These are phyloP conservation scores for Xerocomus brunneocitrinus DNA, from an alignment of 768 basidiomycete species.

Conservation along the genomic window DNA sequence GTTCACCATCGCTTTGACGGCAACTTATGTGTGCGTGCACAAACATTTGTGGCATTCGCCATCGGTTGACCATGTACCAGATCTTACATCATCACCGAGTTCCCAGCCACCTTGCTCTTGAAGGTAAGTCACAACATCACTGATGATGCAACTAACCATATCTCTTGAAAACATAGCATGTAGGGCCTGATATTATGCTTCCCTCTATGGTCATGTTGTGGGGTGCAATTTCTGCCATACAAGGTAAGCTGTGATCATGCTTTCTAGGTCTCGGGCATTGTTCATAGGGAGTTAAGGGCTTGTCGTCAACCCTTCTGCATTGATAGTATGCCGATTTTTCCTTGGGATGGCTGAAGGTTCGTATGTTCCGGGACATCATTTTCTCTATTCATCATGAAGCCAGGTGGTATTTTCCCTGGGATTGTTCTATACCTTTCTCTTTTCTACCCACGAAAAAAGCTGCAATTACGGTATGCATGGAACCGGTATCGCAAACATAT, in stretches of 20 bases:
- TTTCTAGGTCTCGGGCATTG: neutral
- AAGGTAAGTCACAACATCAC: slow-evolving; percentile 31
- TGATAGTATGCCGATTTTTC: slow-evolving; percentile 46
- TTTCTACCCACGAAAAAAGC: slow-evolving; percentile 34
- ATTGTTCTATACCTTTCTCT: slow-evolving; percentile 53
- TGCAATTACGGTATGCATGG: slow-evolving; percentile 20
- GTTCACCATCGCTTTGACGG: slow-evolving; percentile 33
- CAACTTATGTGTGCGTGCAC: slow-evolving; percentile 21
- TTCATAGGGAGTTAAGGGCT: slow-evolving; percentile 32
- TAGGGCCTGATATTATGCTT: slow-evolving; percentile 53
- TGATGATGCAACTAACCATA: neutral
- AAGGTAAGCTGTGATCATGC: slow-evolving; percentile 37
- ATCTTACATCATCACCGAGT: slow-evolving; percentile 51
- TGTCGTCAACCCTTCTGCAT: slow-evolving; percentile 47
- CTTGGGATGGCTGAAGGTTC: slow-evolving; percentile 57
- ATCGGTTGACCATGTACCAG: slow-evolving; percentile 8
- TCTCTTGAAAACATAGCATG: slow-evolving; percentile 14
- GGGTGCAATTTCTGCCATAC: slow-evolving; percentile 58
- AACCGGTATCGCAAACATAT: neutral
- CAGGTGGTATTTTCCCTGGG: slow-evolving; percentile 55
- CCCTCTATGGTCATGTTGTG: slow-evolving; percentile 59
- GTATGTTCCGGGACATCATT: neutral
- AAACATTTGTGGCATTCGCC: neutral
- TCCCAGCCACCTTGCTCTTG: slow-evolving; percentile 57
- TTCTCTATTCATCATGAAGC: neutral